These are phyloP conservation scores for Reutealis trisperma DNA, from an alignment of 345 rosid genomes.

Conservation along the genomic window DNA sequence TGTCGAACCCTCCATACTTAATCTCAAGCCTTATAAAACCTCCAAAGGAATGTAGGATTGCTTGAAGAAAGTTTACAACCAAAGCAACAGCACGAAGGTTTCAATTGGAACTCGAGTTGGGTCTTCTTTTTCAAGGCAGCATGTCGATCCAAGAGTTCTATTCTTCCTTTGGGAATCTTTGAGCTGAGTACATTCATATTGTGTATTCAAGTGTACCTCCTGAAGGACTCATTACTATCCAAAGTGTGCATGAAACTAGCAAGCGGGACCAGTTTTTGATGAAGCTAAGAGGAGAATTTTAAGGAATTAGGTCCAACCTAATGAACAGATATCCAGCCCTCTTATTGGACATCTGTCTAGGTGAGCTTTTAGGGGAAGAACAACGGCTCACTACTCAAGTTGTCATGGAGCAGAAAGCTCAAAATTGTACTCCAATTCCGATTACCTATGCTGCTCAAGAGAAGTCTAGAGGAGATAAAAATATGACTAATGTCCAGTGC, in stretches of 20 bases:
- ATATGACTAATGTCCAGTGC: too few species aligned
- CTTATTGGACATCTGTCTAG: neutral
- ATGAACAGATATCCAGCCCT: neutral
- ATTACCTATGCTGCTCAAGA: too few species aligned
- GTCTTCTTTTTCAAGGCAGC: neutral
- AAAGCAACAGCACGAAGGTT: slow-evolving; percentile 2
- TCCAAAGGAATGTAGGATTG: neutral
- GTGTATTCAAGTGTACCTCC: neutral
- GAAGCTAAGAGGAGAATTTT: slow-evolving; percentile 3
- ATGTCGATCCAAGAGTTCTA: slow-evolving; percentile 6
- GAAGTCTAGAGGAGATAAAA: too few species aligned
- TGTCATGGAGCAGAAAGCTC: too few species aligned
- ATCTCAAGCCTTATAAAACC: too few species aligned
- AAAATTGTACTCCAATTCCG: too few species aligned
- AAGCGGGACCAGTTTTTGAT: neutral
- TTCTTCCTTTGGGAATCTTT: neutral
- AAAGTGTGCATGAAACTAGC: slow-evolving; percentile 9
- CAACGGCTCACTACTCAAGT: too few species aligned
- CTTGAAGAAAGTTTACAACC: neutral
- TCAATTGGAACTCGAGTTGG: neutral
- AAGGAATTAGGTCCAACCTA: neutral
- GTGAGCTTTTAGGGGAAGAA: neutral
- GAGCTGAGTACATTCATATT: neutral
- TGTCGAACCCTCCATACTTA: too few species aligned
- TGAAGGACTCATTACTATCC: neutral